Evolutionary conservation across 2,329 filamentous ascomycete species (phyloP).

Genomic region (Gliomastix tumulicola): DNA sequence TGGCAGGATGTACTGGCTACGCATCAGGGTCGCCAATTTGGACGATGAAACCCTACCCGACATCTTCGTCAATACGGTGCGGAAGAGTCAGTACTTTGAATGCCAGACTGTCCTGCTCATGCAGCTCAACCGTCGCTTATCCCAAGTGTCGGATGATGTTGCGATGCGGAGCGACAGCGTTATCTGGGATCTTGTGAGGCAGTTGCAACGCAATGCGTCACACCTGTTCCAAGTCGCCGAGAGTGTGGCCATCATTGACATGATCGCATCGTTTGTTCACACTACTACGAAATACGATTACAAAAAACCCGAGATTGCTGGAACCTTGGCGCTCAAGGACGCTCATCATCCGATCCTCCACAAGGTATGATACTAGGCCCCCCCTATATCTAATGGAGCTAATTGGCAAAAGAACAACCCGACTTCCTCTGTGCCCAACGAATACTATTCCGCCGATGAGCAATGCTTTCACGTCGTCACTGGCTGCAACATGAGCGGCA

Average conservation of each 20-base stretch:
- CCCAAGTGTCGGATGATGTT: constrained; percentile 77
- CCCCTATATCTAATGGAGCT: background rate
- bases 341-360: constrained; percentile 77
- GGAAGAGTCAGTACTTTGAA: constrained; percentile 69
- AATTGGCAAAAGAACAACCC: constrained; percentile 44
- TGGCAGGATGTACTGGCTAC: constrained; percentile 73
- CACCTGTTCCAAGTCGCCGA: constrained; percentile 79
- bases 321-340: constrained; percentile 63
- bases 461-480: constrained; percentile 91
- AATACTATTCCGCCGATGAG: constrained; percentile 70
- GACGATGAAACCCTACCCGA: constrained; percentile 54
- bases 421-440: constrained; percentile 71
- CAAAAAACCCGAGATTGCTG: constrained; percentile 60
- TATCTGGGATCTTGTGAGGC: constrained; percentile 62
- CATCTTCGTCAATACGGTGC: constrained; percentile 69
- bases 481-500: constrained; percentile 97
- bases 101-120: constrained; percentile 82
- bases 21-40: constrained; percentile 55
- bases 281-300: constrained; percentile 56
- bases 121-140: constrained; percentile 72
- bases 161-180: constrained; percentile 74
- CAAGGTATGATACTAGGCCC: constrained; percentile 34
- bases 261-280: constrained; percentile 72
- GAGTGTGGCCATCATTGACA: constrained; percentile 79
- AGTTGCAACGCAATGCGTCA: constrained; percentile 66